phyloP scores from a whole-genome alignment of 257 asterid genomes.

The Solanum rostratum region DNA sequence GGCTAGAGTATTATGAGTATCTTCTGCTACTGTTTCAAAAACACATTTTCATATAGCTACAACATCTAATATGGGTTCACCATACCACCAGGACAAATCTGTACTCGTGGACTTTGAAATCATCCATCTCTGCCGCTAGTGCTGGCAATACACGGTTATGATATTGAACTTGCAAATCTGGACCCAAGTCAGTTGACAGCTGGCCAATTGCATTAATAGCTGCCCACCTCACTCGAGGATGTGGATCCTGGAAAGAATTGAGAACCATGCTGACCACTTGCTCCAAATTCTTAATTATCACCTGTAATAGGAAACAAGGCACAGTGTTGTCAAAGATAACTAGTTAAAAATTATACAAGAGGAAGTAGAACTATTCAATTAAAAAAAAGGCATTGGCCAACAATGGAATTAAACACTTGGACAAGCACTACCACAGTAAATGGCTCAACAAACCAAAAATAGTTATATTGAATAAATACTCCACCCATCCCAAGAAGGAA shows the following conservation, averaged over 20 bases:
- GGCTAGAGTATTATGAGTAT: background rate
- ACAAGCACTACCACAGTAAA: background rate
- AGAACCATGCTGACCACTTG: slow-evolving; percentile 89
- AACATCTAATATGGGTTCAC: background rate
- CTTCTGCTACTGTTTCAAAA: background rate
- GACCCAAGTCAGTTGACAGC: slow-evolving; percentile 95
- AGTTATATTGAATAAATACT: background rate
- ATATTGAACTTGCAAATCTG: slow-evolving; percentile 84
- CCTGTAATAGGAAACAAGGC: slow-evolving; percentile 26
- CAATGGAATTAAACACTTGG: background rate
- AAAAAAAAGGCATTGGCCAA: background rate
- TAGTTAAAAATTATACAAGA: background rate
- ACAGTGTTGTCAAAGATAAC: background rate
- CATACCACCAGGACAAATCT: slow-evolving; percentile 33
- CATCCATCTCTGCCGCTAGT: slow-evolving; percentile 83
- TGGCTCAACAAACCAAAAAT: background rate
- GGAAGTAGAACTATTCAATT: background rate
- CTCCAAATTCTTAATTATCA: slow-evolving; percentile 78
- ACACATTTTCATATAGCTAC: background rate
- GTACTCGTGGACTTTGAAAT: slow-evolving; percentile 93
- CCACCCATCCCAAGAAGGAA: background rate
- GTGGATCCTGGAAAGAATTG: slow-evolving; percentile 90
- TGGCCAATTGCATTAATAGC: slow-evolving; percentile 99
- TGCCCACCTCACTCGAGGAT: slow-evolving; percentile 98
- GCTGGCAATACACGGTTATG: slow-evolving; percentile 79